These are phyloP conservation scores for Fomitiporia mediterranea DNA, from an alignment of 1,284 basidiomycete genomes.

Conservation along the genomic window DNA sequence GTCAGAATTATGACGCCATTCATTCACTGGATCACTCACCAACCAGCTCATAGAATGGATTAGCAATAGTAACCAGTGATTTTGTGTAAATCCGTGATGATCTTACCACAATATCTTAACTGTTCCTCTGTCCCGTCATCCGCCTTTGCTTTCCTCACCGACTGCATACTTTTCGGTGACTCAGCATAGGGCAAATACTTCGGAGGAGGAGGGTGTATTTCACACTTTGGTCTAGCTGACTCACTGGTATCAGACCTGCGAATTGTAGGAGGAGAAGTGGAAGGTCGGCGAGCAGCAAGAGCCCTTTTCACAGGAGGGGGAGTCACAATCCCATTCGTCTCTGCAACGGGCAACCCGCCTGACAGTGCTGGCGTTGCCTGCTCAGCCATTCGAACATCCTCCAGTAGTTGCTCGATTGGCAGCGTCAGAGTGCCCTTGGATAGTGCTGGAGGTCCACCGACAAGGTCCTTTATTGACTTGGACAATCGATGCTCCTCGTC, in stretches of 20 bases:
- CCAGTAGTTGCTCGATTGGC: slow-evolving; percentile 96
- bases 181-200: slow-evolving; percentile 87
- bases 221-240: slow-evolving; percentile 86
- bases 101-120: slow-evolving; percentile 76
- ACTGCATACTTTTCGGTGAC: slow-evolving; percentile 63
- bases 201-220: slow-evolving; percentile 92
- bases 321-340: slow-evolving; percentile 27
- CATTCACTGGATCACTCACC: no score
- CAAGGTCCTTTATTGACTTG: slow-evolving; percentile 97
- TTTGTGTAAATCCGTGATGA: slow-evolving; percentile 79
- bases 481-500: slow-evolving; percentile 88
- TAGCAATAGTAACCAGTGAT: slow-evolving; percentile 68
- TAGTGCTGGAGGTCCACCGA: slow-evolving; percentile 96
- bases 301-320: slow-evolving; percentile 46
- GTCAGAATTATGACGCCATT: no score
- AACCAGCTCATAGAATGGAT: slow-evolving; percentile 91
- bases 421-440: slow-evolving; percentile 88
- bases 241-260: slow-evolving; percentile 57
- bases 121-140: slow-evolving; percentile 78
- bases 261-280: slow-evolving; percentile 72
- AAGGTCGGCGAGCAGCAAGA: slow-evolving; percentile 53
- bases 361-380: slow-evolving; percentile 64
- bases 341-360: no score
- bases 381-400: slow-evolving; percentile 92
- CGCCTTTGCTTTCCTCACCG: slow-evolving; percentile 50